Evolutionary conservation across 1,284 basidiomycete species (phyloP), one percentile per base, ranked within the genome.

Genomic region (Boletus sp.): DNA sequence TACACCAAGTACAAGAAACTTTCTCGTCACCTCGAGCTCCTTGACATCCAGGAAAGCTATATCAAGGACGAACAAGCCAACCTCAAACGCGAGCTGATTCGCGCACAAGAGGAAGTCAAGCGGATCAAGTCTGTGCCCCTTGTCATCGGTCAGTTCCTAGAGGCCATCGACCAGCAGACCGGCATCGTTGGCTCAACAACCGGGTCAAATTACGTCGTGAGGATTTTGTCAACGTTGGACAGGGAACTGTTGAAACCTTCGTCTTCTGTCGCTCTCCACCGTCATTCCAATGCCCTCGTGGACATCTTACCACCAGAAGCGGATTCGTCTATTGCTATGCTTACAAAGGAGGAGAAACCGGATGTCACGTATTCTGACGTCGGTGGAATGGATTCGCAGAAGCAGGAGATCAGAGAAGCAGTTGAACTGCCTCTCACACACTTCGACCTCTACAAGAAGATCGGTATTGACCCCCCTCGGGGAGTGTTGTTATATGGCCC

Each of bases 51-150:
- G 68, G 93, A 96, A 70, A 90, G 91, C 68, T 99, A 99, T 68
- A 97, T 99, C 70, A 97, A 99, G 66, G 96, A 99, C 61, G 96
- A 99, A 70, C 95, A 98, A 64, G 89, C 91, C 22, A 99, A 98
- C 68, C 80, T 99, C 50, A 96, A 98, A 69, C 86, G 95, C 50
- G 96, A 99, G 72, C 86, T 99, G 50, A 89, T 99, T 56, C 89
- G 96, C 51, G 96, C 96, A 1, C 95, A 99, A 64, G 96, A 99
- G 70, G 96, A 99, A 74, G 96, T 99, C 60, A 98, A 98, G 73
- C 88, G 96, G 48, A 99, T 99, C 65, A 94, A 99, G 73, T 93
- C 91, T 41, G 96, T 99, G 4, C 96, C 96, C 0, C 84, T 99
- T n/a, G 96, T 99, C 62, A 99, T 99, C 60, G 96, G 96, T 44